Conservation (phyloP, 306 rosid species). For the Sicyos baderoa region DNA sequence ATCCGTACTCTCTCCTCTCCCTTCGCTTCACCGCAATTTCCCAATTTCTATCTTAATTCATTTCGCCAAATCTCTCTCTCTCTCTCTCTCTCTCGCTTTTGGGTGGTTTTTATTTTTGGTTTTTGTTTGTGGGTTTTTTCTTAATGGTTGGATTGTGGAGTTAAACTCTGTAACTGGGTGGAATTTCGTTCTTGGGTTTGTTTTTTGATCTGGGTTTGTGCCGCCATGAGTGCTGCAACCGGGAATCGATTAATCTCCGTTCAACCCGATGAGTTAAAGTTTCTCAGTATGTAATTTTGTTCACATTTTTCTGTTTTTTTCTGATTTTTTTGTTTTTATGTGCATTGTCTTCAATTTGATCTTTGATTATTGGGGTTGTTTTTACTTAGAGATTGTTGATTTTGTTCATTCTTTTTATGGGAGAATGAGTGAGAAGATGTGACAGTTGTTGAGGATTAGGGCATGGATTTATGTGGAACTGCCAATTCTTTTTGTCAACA, state of each 20-base stretch:
- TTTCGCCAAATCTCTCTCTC: slow-evolving; percentile 5
- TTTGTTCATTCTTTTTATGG: neutral
- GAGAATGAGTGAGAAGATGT: neutral
- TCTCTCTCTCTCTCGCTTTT: slow-evolving; percentile 1
- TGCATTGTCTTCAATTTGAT: neutral
- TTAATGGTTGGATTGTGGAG: slow-evolving; percentile 13
- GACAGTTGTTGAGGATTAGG: neutral
- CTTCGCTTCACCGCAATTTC: slow-evolving; percentile 39
- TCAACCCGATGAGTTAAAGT: slow-evolving; percentile 71
- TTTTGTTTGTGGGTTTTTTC: neutral
- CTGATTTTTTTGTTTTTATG: neutral
- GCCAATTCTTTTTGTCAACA: neutral
- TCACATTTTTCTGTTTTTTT: neutral
- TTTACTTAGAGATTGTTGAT: no score
- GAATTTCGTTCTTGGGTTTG: neutral
- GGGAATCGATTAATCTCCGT: slow-evolving; percentile 45
- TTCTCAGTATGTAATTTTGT: slow-evolving; percentile 42
- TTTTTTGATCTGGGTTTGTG: slow-evolving; percentile 12
- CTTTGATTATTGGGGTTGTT: neutral
- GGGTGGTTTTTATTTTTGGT: neutral
- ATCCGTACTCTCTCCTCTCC: slow-evolving; percentile 30
- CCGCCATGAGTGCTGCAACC: slow-evolving; percentile 51
- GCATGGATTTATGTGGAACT: neutral
- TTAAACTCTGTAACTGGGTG: slow-evolving; percentile 15
- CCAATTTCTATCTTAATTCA: slow-evolving; percentile 15